A percentile compares a stretch with the other conserved stretches of the same genome.
These are phyloP conservation scores for Ascochyta clinopodiicola DNA, from an alignment of 2,329 filamentous ascomycete genomes.

Conservation along the genomic window DNA sequence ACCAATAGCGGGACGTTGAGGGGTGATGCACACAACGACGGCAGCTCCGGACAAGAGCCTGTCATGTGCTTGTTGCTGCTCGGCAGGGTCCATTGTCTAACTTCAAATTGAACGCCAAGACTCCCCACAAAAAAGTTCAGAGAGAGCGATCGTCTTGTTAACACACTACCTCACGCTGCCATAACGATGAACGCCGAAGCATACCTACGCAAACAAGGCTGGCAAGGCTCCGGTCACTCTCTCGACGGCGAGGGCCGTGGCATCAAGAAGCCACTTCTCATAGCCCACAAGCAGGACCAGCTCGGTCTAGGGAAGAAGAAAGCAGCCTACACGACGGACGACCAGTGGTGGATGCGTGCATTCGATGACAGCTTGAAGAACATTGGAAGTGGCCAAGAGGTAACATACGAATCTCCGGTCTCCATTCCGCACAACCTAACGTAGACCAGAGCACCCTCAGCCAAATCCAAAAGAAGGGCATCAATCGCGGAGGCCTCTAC, in stretches of 20 bases:
- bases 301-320: slow-evolving; percentile 82
- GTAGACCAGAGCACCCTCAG: slow-evolving; percentile 61
- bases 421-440: slow-evolving; percentile 29
- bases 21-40: no score
- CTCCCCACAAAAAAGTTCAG: slow-evolving; percentile 18
- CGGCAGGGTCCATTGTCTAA: not conserved
- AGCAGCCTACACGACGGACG: slow-evolving; percentile 60
- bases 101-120: slow-evolving; percentile 3
- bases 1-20: no score
- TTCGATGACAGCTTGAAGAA: slow-evolving; percentile 90
- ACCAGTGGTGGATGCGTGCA: slow-evolving; percentile 97
- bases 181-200: slow-evolving; percentile 79
- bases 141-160: not conserved
- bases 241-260: slow-evolving; percentile 80
- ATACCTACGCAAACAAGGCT: slow-evolving; percentile 84
- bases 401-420: slow-evolving; percentile 5
- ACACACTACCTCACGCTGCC: not conserved
- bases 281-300: slow-evolving; percentile 81
- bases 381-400: slow-evolving; percentile 46
- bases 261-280: slow-evolving; percentile 80
- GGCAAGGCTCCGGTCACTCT: slow-evolving; percentile 87
- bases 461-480: slow-evolving; percentile 55
- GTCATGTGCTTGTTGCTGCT: no score
- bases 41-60: no score
- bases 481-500: slow-evolving; percentile 69